phyloP scores from a whole-genome alignment of 1,284 basidiomycete genomes.

The Calocybe gambosa region DNA sequence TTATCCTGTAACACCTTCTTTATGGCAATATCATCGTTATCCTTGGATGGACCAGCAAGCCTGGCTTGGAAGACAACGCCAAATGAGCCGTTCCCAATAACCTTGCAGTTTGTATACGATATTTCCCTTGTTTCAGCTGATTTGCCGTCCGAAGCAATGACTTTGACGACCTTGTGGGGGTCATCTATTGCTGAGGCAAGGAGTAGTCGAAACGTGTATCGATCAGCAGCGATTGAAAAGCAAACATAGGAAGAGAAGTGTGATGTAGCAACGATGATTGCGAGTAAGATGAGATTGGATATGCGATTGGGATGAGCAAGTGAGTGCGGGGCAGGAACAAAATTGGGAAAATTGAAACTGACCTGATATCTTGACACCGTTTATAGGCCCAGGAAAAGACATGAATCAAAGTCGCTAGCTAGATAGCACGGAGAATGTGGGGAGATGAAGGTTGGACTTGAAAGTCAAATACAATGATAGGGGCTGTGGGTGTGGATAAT shows the following conservation, averaged over 20 bases:
- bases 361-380: constrained; percentile 88
- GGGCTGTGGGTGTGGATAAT: too few species aligned
- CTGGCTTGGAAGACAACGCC: constrained; percentile 95
- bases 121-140: constrained; percentile 84
- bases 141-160: constrained; percentile 94
- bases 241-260: constrained; percentile 11
- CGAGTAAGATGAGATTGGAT: constrained; percentile 19
- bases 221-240: constrained; percentile 30
- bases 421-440: constrained; percentile 12
- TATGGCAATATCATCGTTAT: constrained; percentile 90
- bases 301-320: constrained; percentile 21
- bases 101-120: constrained; percentile 95
- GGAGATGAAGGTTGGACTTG: constrained; percentile 9
- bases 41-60: constrained; percentile 56
- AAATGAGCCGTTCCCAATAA: constrained; percentile 97
- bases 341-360: constrained; percentile 33
- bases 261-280: constrained; percentile 2
- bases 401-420: constrained; percentile 31
- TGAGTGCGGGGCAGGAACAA: constrained; percentile 20
- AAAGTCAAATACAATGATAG: constrained; percentile 6
- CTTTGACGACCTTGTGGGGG: constrained; percentile 91
- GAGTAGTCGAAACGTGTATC: constrained; percentile 21
- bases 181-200: constrained; percentile 74
- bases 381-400: constrained; percentile 79
- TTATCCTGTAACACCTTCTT: constrained; percentile 99